Evolutionary conservation across 305 asterid species (phyloP).

Genomic region (Rubia peregrina): DNA sequence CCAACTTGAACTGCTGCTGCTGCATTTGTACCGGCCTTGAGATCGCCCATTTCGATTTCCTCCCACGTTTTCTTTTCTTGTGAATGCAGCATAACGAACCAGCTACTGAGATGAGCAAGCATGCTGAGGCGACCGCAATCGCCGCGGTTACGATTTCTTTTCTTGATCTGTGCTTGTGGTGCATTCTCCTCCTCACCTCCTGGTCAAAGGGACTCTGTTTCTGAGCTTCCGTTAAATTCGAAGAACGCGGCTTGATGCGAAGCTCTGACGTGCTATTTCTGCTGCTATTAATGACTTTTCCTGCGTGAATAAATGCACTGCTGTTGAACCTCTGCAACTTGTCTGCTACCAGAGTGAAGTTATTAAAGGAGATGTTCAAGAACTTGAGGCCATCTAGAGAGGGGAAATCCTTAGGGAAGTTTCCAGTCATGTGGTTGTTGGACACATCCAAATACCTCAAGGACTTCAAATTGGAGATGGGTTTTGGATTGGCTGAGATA

Average conservation of each 20-base stretch:
- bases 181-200: constrained; percentile 12
- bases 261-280: constrained; percentile 17
- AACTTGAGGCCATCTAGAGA: constrained; percentile 33
- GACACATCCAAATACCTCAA: constrained; percentile 55
- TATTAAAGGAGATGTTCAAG: constrained; percentile 69
- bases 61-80: constrained; percentile 44
- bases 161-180: constrained; percentile 25
- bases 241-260: constrained; percentile 25
- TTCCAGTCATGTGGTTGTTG: constrained; percentile 40
- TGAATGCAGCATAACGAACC: constrained; percentile 24
- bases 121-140: constrained; percentile 25
- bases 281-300: constrained; percentile 15
- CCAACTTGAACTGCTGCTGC: constrained; percentile 42
- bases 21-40: constrained; percentile 57
- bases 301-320: constrained; percentile 57
- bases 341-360: constrained; percentile 37
- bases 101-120: constrained; percentile 19
- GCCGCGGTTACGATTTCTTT: constrained; percentile 23
- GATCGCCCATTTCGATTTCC: constrained; percentile 66
- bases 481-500: constrained; percentile 40
- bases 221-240: constrained; percentile 16
- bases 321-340: constrained; percentile 30
- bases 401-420: constrained; percentile 65
- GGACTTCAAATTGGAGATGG: constrained; percentile 34
- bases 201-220: constrained; percentile 14